These are phyloP conservation scores for Solanum lycopersicoides DNA, from an alignment of 257 asterid genomes.

Conservation along the genomic window DNA sequence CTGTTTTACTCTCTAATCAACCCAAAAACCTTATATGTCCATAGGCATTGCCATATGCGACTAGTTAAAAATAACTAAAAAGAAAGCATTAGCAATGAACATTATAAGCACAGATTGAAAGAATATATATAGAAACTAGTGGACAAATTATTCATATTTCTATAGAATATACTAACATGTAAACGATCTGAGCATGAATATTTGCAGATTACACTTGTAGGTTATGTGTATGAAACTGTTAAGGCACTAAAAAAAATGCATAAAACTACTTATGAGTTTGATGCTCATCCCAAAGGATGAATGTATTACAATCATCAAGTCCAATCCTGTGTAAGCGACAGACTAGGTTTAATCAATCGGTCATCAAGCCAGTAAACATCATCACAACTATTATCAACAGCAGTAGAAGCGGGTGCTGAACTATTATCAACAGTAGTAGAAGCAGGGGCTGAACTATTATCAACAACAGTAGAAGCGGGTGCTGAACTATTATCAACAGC, in stretches of 20 bases:
- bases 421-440: neutral
- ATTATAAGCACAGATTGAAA: neutral
- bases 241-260: neutral
- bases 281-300: neutral
- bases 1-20: neutral
- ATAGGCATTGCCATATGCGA: neutral
- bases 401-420: neutral
- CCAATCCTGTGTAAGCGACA: neutral
- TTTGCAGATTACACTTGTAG: too few species aligned
- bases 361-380: neutral
- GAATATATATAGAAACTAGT: neutral
- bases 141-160: neutral
- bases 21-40: neutral
- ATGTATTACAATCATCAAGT: neutral
- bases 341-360: neutral
- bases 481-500: too few species aligned
- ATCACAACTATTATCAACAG: neutral
- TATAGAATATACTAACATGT: neutral
- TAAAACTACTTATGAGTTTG: neutral
- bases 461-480: too few species aligned
- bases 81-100: neutral
- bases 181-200: neutral
- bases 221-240: neutral
- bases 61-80: neutral
- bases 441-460: too few species aligned